Conservation (phyloP, 768 basidiomycete genomes). For the Holtermanniella nyarrowii region DNA sequence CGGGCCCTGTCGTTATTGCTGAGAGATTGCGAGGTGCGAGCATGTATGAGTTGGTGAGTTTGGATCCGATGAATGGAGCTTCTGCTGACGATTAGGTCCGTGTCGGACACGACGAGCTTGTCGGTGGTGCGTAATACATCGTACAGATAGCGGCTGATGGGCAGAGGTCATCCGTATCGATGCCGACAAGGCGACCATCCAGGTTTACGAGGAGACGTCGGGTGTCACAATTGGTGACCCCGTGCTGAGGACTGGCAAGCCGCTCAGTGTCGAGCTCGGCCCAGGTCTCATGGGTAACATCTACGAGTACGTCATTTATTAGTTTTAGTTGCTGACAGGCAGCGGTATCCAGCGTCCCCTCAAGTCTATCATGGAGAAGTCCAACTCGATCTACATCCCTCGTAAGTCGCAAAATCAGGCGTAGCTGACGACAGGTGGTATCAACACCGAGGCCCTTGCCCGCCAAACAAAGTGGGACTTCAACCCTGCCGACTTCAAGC, state of each 20-base stretch:
- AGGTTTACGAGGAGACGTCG: slow-evolving; percentile 98
- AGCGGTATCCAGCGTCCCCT: slow-evolving; percentile 81
- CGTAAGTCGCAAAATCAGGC: slow-evolving; percentile 18
- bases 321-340: neutral
- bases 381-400: slow-evolving; percentile 98
- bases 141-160: neutral
- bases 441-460: slow-evolving; percentile 91
- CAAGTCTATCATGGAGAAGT: slow-evolving; percentile 84
- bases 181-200: slow-evolving; percentile 93
- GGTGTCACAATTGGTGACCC: slow-evolving; percentile 99
- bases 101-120: slow-evolving; percentile 95
- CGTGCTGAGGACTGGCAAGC: slow-evolving; percentile 92
- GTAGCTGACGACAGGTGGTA: slow-evolving; percentile 52
- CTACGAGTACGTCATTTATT: slow-evolving; percentile 50
- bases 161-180: slow-evolving; percentile 99
- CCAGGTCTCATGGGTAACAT: slow-evolving; percentile 99
- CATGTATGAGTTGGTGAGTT: slow-evolving; percentile 49
- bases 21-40: slow-evolving; percentile 97
- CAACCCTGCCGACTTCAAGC: slow-evolving; percentile 67
- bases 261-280: slow-evolving; percentile 91
- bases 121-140: slow-evolving; percentile 57
- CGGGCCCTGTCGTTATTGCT: slow-evolving; percentile 95
- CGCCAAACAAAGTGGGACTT: slow-evolving; percentile 90
- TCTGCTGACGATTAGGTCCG: slow-evolving; percentile 46
- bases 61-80: neutral